Evolutionary conservation across 2,329 filamentous ascomycete genomes (phyloP).

Genomic region (Lanzia echinophila): DNA sequence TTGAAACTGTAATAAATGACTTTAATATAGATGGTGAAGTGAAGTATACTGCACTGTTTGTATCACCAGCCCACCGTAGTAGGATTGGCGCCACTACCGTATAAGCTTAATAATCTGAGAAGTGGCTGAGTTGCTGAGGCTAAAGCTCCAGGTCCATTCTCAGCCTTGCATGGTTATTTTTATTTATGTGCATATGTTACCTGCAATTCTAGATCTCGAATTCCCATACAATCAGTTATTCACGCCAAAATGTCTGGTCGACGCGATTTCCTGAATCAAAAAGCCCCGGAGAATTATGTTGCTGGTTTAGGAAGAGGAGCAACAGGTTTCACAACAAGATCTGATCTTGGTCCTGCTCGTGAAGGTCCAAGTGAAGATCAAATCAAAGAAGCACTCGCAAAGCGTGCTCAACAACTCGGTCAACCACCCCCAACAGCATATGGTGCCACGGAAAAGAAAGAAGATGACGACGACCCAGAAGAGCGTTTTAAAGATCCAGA

Average conservation of each 20-base stretch:
- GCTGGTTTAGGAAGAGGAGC: conserved; percentile 96
- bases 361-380: conserved; percentile 96
- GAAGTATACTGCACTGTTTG: too few species aligned
- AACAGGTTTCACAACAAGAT: conserved; percentile 95
- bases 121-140: too few species aligned
- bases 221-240: background rate
- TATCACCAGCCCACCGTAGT: too few species aligned
- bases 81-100: too few species aligned
- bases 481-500: conserved; percentile 92
- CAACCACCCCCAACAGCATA: conserved; percentile 66
- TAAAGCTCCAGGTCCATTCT: background rate
- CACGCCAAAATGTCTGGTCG: conserved; percentile 38
- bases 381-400: conserved; percentile 95
- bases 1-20: too few species aligned
- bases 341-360: conserved; percentile 88
- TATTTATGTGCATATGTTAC: background rate
- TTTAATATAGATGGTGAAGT: too few species aligned
- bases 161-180: background rate
- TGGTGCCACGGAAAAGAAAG: conserved; percentile 45
- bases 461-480: conserved; percentile 65
- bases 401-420: conserved; percentile 78
- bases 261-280: conserved; percentile 82
- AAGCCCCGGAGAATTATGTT: conserved; percentile 81
- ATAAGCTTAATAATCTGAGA: too few species aligned
- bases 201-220: background rate